A percentile compares a stretch with the other conserved stretches of the same genome.
These are phyloP conservation scores for Fallopia convolvulus DNA, from an alignment of 148 eudicot genomes.

Conservation along the genomic window DNA sequence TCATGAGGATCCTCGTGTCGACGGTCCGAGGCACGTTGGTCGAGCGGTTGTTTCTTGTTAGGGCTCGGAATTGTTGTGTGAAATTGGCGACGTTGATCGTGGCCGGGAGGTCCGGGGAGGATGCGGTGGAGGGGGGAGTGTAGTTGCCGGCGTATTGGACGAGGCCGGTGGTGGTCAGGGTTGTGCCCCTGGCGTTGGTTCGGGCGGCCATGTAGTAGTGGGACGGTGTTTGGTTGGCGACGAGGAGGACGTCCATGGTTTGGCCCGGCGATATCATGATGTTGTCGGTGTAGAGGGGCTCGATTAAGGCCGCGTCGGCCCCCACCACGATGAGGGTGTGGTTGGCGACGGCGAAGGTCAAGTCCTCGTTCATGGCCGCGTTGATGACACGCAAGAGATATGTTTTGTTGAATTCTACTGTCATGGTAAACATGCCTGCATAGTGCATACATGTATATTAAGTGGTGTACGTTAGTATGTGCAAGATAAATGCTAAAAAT, in stretches of 20 bases:
- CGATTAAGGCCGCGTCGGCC: constrained; percentile 15
- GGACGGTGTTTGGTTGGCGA: constrained; percentile 17
- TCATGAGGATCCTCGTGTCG: constrained; percentile 6
- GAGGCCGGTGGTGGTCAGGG: constrained; percentile 17
- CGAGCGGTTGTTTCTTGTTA: constrained; percentile 9
- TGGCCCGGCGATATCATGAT: constrained; percentile 27
- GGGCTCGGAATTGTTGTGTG: constrained; percentile 1
- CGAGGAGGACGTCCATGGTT: constrained; percentile 22
- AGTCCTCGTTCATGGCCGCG: constrained; percentile 22
- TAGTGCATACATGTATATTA: too few relatives aligned
- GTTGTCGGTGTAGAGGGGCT: constrained; percentile 17
- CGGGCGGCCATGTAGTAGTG: constrained; percentile 22
- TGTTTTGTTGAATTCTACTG: constrained; percentile 15
- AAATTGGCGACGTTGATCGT: constrained; percentile 14
- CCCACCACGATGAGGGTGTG: constrained; percentile 22
- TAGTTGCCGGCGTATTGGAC: constrained; percentile 14
- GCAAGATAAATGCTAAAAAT: too few relatives aligned
- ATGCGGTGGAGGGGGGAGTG: neutral
- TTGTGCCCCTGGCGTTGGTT: neutral
- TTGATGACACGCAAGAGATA: constrained; percentile 25
- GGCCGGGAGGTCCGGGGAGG: constrained; percentile 21
- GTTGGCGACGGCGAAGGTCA: constrained; percentile 17
- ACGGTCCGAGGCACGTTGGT: constrained; percentile 19
- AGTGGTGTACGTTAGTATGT: too few relatives aligned
- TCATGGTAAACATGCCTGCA: constrained; percentile 16